Evolutionary conservation across 768 basidiomycete species (phyloP).

Genomic region (Tylopilus sp.): DNA sequence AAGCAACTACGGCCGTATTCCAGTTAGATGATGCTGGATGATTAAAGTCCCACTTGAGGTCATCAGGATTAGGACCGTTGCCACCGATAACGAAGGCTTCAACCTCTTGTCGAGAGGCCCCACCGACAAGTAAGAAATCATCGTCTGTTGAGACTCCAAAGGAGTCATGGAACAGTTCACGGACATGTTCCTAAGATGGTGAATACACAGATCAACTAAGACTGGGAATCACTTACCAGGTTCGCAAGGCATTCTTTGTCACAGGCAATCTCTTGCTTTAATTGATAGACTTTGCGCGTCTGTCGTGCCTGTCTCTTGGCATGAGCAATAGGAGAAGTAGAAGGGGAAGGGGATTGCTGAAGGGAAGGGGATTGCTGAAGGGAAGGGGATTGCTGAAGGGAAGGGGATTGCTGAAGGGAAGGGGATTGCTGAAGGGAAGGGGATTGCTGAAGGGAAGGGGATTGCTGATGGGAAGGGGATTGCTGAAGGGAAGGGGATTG

Average conservation of each 20-base stretch:
- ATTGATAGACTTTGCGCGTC: neutral
- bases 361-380: no score
- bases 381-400: no score
- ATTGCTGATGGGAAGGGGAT: no score
- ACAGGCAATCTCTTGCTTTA: neutral
- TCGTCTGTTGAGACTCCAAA: neutral
- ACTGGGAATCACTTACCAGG: neutral
- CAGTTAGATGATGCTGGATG: neutral
- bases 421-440: no score
- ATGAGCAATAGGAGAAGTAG: no score
- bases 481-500: no score
- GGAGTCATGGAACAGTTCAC: neutral
- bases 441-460: no score
- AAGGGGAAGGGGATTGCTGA: no score
- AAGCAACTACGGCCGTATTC: neutral
- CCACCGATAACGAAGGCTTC: neutral
- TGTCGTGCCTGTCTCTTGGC: no score
- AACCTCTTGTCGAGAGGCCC: neutral
- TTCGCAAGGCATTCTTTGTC: neutral
- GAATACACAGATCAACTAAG: no score
- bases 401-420: no score
- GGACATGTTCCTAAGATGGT: neutral
- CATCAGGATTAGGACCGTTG: neutral
- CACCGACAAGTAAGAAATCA: neutral
- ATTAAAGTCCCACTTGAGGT: constrained; percentile 1